These are phyloP conservation scores for Aspergillus neotritici DNA, from an alignment of 2,329 filamentous ascomycete genomes.

Conservation along the genomic window DNA sequence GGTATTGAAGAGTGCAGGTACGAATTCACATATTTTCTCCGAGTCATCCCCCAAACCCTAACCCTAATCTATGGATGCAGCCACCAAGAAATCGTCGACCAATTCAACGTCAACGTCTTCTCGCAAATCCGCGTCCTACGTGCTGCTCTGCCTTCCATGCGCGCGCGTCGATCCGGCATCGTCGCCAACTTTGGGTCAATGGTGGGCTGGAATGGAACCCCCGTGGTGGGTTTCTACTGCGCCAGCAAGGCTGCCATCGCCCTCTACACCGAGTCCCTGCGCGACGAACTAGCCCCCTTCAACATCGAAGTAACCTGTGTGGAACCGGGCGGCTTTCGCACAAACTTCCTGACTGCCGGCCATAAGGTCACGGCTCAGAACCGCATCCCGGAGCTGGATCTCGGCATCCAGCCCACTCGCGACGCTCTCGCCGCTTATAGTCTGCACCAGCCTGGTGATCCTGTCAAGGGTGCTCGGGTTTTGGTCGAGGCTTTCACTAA, in stretches of 20 bases:
- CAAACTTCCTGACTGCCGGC: constrained; percentile 9
- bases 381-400: background rate
- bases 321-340: constrained; percentile 17
- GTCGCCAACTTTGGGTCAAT: constrained; percentile 45
- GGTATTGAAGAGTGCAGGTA: constrained; percentile 22
- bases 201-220: constrained; percentile 37
- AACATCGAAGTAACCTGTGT: constrained; percentile 12
- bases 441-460: constrained; percentile 5
- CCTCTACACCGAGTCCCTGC: constrained; percentile 2
- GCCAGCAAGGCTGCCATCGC: constrained; percentile 40
- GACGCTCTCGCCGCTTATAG: constrained; percentile 4
- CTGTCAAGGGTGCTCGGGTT: constrained; percentile 9
- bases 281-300: constrained; percentile 12
- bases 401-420: background rate
- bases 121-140: constrained; percentile 33
- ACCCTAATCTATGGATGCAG: background rate
- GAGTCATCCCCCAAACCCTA: background rate
- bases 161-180: constrained; percentile 26
- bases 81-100: constrained; percentile 1
- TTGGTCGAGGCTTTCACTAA: constrained; percentile 11
- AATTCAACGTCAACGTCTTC: constrained; percentile 33
- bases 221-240: constrained; percentile 31
- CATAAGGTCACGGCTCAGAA: constrained; percentile 1
- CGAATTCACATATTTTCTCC: background rate
- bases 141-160: constrained; percentile 33